These are phyloP conservation scores for Aspergillus coremiiformis DNA, from an alignment of 495 filamentous ascomycete species.

Conservation along the genomic window DNA sequence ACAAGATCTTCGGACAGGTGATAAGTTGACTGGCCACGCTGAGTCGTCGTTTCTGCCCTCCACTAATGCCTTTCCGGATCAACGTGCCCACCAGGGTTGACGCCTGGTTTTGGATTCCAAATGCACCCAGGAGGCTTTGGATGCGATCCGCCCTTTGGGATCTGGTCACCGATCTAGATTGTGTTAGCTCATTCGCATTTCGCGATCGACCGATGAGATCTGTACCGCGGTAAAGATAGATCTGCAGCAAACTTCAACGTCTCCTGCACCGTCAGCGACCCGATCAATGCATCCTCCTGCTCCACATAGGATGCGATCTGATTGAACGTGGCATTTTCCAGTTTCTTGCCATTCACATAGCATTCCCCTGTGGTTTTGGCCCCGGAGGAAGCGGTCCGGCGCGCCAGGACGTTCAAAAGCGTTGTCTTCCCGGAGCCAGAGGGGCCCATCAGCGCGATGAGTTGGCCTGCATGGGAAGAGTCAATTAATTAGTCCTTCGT, in stretches of 20 bases:
- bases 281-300: conserved; percentile 77
- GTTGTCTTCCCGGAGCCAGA: conserved; percentile 74
- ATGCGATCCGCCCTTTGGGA: conserved; percentile 47
- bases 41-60: conserved; percentile 73
- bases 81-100: conserved; percentile 68
- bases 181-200: not conserved
- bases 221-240: conserved; percentile 50
- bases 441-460: conserved; percentile 71
- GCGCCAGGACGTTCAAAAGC: conserved; percentile 65
- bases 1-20: conserved; percentile 68
- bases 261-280: conserved; percentile 68
- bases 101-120: conserved; percentile 56
- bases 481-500: too few species aligned
- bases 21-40: conserved; percentile 74
- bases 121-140: conserved; percentile 49
- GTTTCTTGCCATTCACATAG: conserved; percentile 49
- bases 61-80: conserved; percentile 69
- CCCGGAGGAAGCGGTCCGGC: conserved; percentile 40
- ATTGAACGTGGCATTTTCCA: conserved; percentile 24
- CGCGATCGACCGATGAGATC: not conserved
- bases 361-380: conserved; percentile 43
- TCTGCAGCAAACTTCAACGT: conserved; percentile 63
- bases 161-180: conserved; percentile 32
- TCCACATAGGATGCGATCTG: conserved; percentile 66
- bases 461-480: conserved; percentile 61